Evolutionary conservation across 495 filamentous ascomycete genomes (phyloP).

Genomic region (Hypoxylon fuscum): DNA sequence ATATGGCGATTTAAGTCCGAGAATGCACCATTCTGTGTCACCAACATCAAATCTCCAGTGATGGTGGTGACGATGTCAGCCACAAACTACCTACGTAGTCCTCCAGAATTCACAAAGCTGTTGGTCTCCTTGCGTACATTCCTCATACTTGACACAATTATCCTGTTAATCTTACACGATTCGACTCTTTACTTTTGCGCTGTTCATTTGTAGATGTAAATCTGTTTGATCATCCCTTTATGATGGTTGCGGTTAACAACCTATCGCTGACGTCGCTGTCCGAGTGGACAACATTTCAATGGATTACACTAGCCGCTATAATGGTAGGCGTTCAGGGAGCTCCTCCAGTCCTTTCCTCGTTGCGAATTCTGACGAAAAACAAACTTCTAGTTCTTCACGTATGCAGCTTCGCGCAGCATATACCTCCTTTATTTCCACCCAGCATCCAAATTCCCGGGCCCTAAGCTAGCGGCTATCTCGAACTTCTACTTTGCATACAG

Average conservation of each 20-base stretch:
- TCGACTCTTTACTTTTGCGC: not conserved
- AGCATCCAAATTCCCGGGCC: slow-evolving; percentile 37
- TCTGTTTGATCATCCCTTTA: not conserved
- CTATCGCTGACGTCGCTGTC: not conserved
- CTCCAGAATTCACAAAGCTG: not conserved
- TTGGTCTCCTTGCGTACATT: no score
- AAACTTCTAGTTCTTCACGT: slow-evolving; percentile 7
- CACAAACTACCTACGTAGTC: not conserved
- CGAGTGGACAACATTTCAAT: not conserved
- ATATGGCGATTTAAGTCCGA: not conserved
- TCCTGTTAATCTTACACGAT: no score
- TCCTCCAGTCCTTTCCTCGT: not conserved
- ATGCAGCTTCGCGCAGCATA: slow-evolving; percentile 14
- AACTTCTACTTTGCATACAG: slow-evolving; percentile 22
- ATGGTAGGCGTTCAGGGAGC: not conserved
- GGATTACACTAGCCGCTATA: not conserved
- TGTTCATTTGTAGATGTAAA: not conserved
- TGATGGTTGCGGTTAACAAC: not conserved
- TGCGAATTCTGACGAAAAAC: not conserved
- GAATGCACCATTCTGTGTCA: not conserved
- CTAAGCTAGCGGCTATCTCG: slow-evolving; percentile 34
- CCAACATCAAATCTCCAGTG: not conserved
- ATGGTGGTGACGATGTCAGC: not conserved
- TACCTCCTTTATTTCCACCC: slow-evolving; percentile 35
- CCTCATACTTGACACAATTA: no score